Evolutionary conservation across 768 basidiomycete species (phyloP).

Genomic region (Vararia minispora): DNA sequence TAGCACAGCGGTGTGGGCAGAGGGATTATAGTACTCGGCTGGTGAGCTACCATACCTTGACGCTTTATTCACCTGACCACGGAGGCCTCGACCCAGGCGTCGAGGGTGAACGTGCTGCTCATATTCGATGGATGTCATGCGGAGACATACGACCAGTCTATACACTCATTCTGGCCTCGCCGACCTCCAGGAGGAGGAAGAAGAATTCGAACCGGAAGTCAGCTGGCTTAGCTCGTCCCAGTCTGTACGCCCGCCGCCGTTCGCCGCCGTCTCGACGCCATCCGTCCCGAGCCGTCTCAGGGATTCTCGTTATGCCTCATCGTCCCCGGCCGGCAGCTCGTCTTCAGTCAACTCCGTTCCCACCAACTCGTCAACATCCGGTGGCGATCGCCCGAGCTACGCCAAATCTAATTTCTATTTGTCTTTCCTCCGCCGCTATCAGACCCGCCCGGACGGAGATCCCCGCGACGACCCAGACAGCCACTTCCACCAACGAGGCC

Average conservation of each 20-base stretch:
- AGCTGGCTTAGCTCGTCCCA: constrained; percentile 27
- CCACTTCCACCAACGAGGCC: constrained; percentile 67
- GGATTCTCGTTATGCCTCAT: constrained; percentile 12
- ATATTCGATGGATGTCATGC: no score
- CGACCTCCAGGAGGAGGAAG: constrained; percentile 37
- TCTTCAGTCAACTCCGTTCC: constrained; percentile 18
- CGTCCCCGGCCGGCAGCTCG: constrained; percentile 12
- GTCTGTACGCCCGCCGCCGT: constrained; percentile 16
- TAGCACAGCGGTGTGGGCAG: no score
- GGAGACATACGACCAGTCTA: constrained; percentile 56
- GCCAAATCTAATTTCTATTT: constrained; percentile 55
- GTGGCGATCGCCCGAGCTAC: constrained; percentile 19
- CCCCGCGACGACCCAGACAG: constrained; percentile 73
- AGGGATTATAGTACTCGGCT: no score
- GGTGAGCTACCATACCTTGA: no score
- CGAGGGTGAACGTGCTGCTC: no score
- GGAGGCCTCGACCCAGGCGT: no score
- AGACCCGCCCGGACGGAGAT: constrained; percentile 58
- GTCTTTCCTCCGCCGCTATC: constrained; percentile 69
- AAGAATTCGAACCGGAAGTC: no score
- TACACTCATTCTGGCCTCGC: constrained; percentile 55
- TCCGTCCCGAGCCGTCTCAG: constrained; percentile 15
- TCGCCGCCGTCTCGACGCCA: constrained; percentile 13
- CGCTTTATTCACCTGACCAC: no score
- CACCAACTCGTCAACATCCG: constrained; percentile 19